These are phyloP conservation scores for Scedosporium apiospermum DNA, from an alignment of 2,329 filamentous ascomycete species.

Conservation along the genomic window DNA sequence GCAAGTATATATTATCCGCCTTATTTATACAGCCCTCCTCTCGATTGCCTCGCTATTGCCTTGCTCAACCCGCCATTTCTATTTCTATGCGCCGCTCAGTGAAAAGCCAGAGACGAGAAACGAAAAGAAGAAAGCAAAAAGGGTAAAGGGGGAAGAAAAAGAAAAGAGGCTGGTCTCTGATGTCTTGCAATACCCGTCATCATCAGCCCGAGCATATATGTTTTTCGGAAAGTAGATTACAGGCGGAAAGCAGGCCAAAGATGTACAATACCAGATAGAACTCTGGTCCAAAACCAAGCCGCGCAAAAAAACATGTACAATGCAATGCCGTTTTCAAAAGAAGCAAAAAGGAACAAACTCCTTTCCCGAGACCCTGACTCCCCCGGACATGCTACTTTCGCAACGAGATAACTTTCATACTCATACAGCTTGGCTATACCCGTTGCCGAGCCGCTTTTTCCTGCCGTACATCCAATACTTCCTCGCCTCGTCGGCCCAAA, in stretches of 20 bases:
- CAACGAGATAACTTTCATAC: background rate
- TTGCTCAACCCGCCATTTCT: too few species aligned
- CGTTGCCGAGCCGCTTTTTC: constrained; percentile 41
- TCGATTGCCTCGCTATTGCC: too few species aligned
- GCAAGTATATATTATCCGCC: too few species aligned
- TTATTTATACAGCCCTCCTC: too few species aligned
- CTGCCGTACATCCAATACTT: constrained; percentile 64
- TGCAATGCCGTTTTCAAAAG: background rate
- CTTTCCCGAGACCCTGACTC: background rate
- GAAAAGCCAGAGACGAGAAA: background rate
- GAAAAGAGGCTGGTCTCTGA: background rate
- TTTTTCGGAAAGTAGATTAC: too few species aligned
- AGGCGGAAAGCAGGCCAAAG: too few species aligned
- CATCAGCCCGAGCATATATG: too few species aligned
- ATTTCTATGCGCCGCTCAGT: too few species aligned
- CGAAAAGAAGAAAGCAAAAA: background rate
- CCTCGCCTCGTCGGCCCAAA: constrained; percentile 86
- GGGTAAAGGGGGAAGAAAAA: background rate
- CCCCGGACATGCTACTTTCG: background rate
- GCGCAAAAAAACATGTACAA: background rate
- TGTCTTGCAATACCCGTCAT: too few species aligned
- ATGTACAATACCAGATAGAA: background rate
- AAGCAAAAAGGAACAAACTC: background rate
- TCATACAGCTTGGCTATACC: constrained; percentile 40
- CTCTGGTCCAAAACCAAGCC: background rate